Evolutionary conservation across 495 filamentous ascomycete genomes (phyloP), one percentile per base, ranked within the genome.

Genomic region (Penicillium argentinense): DNA sequence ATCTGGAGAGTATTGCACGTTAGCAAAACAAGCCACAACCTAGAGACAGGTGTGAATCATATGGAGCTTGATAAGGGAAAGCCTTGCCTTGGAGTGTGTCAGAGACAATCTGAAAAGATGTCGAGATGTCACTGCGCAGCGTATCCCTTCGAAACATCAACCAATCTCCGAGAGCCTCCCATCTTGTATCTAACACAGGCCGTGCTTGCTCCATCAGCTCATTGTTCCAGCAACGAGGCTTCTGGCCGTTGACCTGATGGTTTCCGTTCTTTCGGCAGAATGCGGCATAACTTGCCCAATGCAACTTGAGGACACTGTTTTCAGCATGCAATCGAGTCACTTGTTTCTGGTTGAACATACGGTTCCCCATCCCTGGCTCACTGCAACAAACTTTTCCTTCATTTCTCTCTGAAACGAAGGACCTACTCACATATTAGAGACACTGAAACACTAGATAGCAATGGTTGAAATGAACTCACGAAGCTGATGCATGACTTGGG

Each of bases 211-310:
- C 4, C 3, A 51, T 24, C 9, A 59, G 13, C 25, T 57, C 50
- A 21, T 57, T 23, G 22, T 68, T 68, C 64, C 64, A 65, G 41
- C 51, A 60, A 34, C 34, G 55, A 39, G 30, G 30, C 6, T 32
- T 32, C 12, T 27, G 42, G 1, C 9, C 19, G 9, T 7, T 4
- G 16, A 51, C 50, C 7, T 19, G 6, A 29, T 66, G 48, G 1
- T 43, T 48, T 5, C 61, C 58, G 22, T 64, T 45, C 3, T 64
- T 57, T 13, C 56, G 56, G 30, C 60, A 64, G 9, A 49, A 62
- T 9, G 63, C 63, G 3, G 54, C 39, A 36, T 66, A 67, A 6
- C 58, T 54, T n/a, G 7, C 0, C 16, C 42, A 42, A 18, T 49
- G 30, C 56, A 54, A 64, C 66, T 69, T 19, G 14, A 54, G 3